Percentiles rank a stretch among this genome's conserved stretches.
These are phyloP conservation scores for Fusarium camptoceras DNA, from an alignment of 2,329 filamentous ascomycete species.

Conservation along the genomic window DNA sequence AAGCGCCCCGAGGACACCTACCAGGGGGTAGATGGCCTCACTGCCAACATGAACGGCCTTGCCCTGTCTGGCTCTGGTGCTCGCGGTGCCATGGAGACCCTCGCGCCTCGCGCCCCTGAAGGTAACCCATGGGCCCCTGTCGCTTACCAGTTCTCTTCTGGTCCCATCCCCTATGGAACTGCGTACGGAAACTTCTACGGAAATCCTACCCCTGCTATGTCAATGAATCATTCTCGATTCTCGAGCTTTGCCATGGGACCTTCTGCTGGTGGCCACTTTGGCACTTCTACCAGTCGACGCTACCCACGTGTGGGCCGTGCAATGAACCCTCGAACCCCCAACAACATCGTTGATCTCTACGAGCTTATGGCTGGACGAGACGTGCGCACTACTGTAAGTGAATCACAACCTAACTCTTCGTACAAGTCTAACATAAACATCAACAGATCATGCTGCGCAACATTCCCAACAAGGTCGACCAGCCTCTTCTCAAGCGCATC, in stretches of 20 bases:
- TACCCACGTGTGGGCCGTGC: background rate
- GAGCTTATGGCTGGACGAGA: slow-evolving; percentile 67
- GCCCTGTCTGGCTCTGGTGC: background rate
- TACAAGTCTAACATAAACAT: slow-evolving; percentile 3
- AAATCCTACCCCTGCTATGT: slow-evolving; percentile 51
- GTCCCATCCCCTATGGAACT: slow-evolving; percentile 17
- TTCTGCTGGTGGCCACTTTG: background rate
- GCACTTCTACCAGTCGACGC: slow-evolving; percentile 40
- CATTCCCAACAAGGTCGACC: slow-evolving; percentile 89
- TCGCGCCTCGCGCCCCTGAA: slow-evolving; percentile 36
- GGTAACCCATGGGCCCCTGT: background rate
- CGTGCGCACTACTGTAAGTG: slow-evolving; percentile 78
- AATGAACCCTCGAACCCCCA: slow-evolving; percentile 39
- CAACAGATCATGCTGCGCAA: slow-evolving; percentile 90
- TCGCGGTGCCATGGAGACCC: background rate
- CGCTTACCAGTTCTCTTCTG: slow-evolving; percentile 47
- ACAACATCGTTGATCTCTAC: slow-evolving; percentile 68
- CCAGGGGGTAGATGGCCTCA: slow-evolving; percentile 2
- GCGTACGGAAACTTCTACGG: slow-evolving; percentile 46
- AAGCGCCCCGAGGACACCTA: background rate
- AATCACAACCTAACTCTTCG: background rate
- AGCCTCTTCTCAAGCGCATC: slow-evolving; percentile 80
- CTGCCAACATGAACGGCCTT: slow-evolving; percentile 37
- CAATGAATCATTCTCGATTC: slow-evolving; percentile 52
- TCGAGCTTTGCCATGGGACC: background rate